Base-by-base conservation (phyloP, 129 eudicot genomes). In the Lactuca saligna region DNA sequence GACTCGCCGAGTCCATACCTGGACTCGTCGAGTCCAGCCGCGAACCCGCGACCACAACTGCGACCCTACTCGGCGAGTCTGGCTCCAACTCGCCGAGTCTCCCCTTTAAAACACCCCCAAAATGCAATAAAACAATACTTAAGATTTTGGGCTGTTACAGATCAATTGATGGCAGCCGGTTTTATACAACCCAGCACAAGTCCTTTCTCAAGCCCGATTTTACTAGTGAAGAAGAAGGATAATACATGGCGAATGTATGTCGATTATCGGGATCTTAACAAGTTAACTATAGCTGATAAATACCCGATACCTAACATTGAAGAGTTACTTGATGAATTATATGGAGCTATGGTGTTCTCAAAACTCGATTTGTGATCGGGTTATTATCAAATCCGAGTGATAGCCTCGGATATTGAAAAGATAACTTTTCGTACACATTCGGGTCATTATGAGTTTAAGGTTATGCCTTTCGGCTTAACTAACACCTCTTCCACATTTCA, bases 351-450 rank as follows among this genome's bases (percentile, higher is more conserved):
- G 4, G 33, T 58, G 1, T 29, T 31, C 11, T 31, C 63, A 32
- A 58, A 58, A 38, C 42, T 58, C 8, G 63, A 58, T 9, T 3
- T 58, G 41, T 3, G 9, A 10, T 58, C 41, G 0, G 42, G 42
- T 10, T 58, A 58, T 10, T 13, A 10, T 20, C 20, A 20, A 20
- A 20, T 20, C 20, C 20, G 20, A 20, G 20, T 20, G 20, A 20
- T 20, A 20, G 20, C 7, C 16, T 8, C 32, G 2, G 63, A 58
- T 37, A 58, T 58, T 10, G 39, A 11, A 10, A 58, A 58, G 8
- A 58, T 41, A 58, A 41, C 63, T 58, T 58, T 58, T 58, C 63
- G 63, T 3, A 58, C 63, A 20, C 63, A 58, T 32, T 58, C 41
- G 8, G 63, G 63, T n/a, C 63, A 58, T 12, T 31, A 31, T 13